These are phyloP conservation scores for Tylopilus rubrobrunneus DNA, from an alignment of 768 basidiomycete genomes.

Conservation along the genomic window DNA sequence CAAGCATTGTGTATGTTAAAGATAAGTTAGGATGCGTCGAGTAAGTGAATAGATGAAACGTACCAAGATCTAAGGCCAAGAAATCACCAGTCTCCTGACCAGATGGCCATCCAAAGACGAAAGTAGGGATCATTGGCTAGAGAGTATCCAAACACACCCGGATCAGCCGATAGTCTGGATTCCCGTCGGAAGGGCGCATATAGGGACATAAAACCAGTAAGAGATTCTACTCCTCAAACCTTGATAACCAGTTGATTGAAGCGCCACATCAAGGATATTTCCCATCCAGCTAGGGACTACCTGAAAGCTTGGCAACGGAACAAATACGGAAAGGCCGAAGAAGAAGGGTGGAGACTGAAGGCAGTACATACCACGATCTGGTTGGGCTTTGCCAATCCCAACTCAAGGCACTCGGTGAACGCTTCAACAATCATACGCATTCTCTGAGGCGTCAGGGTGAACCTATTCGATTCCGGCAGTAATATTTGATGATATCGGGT, in stretches of 20 bases:
- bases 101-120: conserved; percentile 92
- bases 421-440: conserved; percentile 98
- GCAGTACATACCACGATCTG: conserved; percentile 80
- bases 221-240: not conserved
- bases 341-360: not conserved
- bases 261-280: not conserved
- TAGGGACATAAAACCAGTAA: not conserved
- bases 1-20: not conserved
- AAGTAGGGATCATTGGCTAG: conserved; percentile 96
- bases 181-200: not conserved
- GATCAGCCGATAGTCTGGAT: conserved; percentile 8
- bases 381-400: conserved; percentile 74
- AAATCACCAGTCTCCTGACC: conserved; percentile 87
- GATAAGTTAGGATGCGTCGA: not conserved
- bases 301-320: conserved; percentile 2
- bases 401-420: conserved; percentile 87
- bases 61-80: conserved; percentile 86
- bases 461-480: conserved; percentile 39
- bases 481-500: not conserved
- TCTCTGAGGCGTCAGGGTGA: conserved; percentile 82
- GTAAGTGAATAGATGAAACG: conserved; percentile 23
- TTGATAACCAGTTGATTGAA: conserved; percentile 1
- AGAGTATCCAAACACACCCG: not conserved
- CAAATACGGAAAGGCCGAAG: conserved; percentile 1
- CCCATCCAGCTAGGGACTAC: conserved; percentile 1